Conservation (phyloP, 2,329 filamentous ascomycete genomes). For the Scedosporium minutisporum region DNA sequence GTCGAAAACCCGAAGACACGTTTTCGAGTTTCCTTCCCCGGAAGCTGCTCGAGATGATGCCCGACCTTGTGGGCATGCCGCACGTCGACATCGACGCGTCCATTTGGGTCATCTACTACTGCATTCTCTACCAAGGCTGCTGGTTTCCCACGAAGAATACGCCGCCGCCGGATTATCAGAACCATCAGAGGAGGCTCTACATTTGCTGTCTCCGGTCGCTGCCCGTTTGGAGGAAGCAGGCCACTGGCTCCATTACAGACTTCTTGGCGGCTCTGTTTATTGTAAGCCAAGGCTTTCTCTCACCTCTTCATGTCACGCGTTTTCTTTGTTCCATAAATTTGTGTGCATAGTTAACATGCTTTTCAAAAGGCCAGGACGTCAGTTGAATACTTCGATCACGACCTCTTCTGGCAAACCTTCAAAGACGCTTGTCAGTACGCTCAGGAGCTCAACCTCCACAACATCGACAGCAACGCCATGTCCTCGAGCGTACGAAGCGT, state of each 20-base stretch:
- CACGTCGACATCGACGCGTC: constrained; percentile 20
- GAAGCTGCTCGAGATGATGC: constrained; percentile 19
- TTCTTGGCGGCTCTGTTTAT: constrained; percentile 19
- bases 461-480: constrained; percentile 38
- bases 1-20: constrained; percentile 18
- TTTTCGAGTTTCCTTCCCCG: constrained; percentile 18
- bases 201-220: constrained; percentile 19
- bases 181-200: constrained; percentile 17
- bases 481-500: constrained; percentile 26
- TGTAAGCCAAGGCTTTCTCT: constrained; percentile 9
- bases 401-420: constrained; percentile 21
- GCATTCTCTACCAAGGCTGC: constrained; percentile 20
- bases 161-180: constrained; percentile 7
- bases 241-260: constrained; percentile 20
- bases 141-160: constrained; percentile 12
- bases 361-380: constrained; percentile 16
- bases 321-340: not conserved
- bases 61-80: constrained; percentile 18
- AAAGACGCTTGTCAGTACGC: constrained; percentile 20
- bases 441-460: constrained; percentile 20
- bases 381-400: constrained; percentile 22
- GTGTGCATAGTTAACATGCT: not conserved
- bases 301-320: not conserved
- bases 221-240: constrained; percentile 20
- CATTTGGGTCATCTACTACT: constrained; percentile 21